Evolutionary conservation across 2,329 filamentous ascomycete species (phyloP).

Genomic region (Cercospora sesami): DNA sequence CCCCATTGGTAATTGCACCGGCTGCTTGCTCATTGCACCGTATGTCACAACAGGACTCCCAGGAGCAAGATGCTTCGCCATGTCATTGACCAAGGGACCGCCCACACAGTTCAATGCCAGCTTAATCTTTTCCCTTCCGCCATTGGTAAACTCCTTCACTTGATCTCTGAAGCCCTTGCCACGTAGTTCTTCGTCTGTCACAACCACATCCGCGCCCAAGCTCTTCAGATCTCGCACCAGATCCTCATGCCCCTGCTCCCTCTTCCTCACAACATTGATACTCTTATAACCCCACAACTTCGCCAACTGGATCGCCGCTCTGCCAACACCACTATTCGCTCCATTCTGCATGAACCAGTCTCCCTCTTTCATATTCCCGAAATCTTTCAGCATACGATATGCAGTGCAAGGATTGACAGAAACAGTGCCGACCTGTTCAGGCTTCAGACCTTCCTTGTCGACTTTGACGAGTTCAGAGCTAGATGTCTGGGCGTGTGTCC

Average conservation of each 20-base stretch:
- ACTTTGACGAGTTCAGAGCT: constrained; percentile 66
- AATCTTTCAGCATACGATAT: constrained; percentile 88
- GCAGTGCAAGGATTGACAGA: constrained; percentile 92
- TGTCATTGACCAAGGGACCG: constrained; percentile 74
- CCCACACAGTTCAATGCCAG: constrained; percentile 93
- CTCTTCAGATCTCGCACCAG: constrained; percentile 61
- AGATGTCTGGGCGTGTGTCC: constrained; percentile 76
- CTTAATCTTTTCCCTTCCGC: constrained; percentile 68
- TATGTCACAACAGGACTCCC: constrained; percentile 84
- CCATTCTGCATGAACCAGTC: constrained; percentile 98
- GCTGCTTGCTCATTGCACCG: constrained; percentile 90
- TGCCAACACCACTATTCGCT: constrained; percentile 88
- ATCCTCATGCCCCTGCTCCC: constrained; percentile 66
- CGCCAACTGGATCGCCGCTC: constrained; percentile 86
- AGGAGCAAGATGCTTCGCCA: constrained; percentile 70
- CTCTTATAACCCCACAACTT: constrained; percentile 83
- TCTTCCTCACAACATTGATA: constrained; percentile 82
- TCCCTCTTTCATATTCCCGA: constrained; percentile 65
- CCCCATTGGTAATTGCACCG: constrained; percentile 75
- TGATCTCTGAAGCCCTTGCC: constrained; percentile 63
- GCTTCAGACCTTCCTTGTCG: constrained; percentile 66
- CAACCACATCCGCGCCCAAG: constrained; percentile 63
- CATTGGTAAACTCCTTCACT: constrained; percentile 66
- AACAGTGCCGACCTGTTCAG: constrained; percentile 81
- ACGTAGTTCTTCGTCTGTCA: constrained; percentile 62